A percentile compares a stretch with the other conserved stretches of the same genome.
Conservation (phyloP, 73 alveolate genomes). For the Paramecium pentaurelia region DNA sequence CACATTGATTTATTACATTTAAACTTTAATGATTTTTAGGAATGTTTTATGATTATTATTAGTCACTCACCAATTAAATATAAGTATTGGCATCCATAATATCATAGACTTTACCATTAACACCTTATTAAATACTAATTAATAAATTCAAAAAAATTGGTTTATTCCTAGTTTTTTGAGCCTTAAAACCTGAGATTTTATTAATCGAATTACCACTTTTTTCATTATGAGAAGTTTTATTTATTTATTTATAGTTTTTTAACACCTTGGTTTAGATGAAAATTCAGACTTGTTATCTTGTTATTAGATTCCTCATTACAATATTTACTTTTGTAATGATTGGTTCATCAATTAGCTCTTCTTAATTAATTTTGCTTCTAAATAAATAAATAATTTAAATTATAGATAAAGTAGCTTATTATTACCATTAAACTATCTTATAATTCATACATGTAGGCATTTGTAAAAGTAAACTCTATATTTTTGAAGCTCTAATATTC, state of each 20-base stretch:
- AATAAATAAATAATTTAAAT: not conserved
- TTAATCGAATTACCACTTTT: not conserved
- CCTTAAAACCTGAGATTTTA: not conserved
- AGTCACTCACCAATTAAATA: not conserved
- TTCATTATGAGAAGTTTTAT: not conserved
- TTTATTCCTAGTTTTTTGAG: not conserved
- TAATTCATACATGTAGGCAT: not conserved
- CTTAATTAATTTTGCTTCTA: not conserved
- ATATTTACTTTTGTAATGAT: not conserved
- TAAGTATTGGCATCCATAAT: not conserved
- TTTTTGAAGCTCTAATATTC: not conserved
- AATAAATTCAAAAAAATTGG: not conserved
- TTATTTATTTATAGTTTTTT: not conserved
- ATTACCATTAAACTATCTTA: not conserved
- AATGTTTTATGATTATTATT: not conserved
- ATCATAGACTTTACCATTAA: not conserved
- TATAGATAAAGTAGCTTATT: not conserved
- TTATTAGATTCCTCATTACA: not conserved
- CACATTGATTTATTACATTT: conserved; percentile 51
- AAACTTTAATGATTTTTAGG: conserved; percentile 15
- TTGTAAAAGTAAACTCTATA: not conserved
- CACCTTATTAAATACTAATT: not conserved
- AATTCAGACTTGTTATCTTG: not conserved
- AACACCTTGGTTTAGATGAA: not conserved
- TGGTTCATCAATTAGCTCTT: not conserved